Evolutionary conservation across 2,329 filamentous ascomycete species (phyloP).

Genomic region (Aspergillus oerlinghausenensis): DNA sequence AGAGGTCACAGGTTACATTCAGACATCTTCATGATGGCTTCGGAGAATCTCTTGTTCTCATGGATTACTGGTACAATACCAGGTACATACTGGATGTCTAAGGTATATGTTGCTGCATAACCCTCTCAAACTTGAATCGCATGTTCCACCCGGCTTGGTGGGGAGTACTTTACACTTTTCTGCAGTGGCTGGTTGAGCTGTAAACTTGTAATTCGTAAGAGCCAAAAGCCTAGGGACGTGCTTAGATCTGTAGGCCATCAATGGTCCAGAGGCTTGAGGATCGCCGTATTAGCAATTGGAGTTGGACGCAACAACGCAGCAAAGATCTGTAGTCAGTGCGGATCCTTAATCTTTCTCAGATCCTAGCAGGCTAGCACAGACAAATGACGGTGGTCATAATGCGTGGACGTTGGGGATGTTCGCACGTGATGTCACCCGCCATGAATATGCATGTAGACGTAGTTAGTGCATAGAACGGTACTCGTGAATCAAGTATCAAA

Average conservation of each 20-base stretch:
- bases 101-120: neutral
- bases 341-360: constrained; percentile 6
- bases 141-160: neutral
- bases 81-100: neutral
- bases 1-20: neutral
- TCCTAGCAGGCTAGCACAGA: constrained; percentile 2
- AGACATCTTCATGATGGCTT: no score
- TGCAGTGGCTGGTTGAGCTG: neutral
- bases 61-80: neutral
- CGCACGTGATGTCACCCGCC: constrained; percentile 9
- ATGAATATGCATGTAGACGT: neutral
- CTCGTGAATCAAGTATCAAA: neutral
- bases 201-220: neutral
- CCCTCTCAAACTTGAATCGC: neutral
- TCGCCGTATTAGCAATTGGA: constrained; percentile 9
- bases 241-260: neutral
- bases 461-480: neutral
- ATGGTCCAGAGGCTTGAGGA: neutral
- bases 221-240: neutral
- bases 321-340: constrained; percentile 8
- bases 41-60: neutral
- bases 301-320: constrained; percentile 15
- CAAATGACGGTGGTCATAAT: neutral
- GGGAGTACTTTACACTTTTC: neutral
- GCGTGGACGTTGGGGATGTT: constrained; percentile 6